A percentile compares a stretch with the other conserved stretches of the same genome.
Evolutionary conservation across 1,284 basidiomycete species (phyloP).

Genomic region (Ustilago bromivora): DNA sequence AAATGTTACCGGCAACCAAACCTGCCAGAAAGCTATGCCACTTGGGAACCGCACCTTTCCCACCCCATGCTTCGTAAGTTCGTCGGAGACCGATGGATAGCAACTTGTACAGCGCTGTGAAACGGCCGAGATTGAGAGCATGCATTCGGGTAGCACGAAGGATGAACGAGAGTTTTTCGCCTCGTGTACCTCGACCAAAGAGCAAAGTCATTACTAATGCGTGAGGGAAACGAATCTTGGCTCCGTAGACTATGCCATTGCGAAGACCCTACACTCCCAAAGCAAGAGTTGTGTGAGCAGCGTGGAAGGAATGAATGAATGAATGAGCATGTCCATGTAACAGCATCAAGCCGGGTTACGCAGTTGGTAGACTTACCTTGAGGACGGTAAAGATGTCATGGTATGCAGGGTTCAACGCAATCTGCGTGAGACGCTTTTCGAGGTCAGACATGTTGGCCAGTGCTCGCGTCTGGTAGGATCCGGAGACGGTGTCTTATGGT

Average conservation of each 20-base stretch:
- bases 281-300: not conserved
- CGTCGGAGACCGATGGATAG: constrained; percentile 84
- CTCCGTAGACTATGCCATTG: constrained; percentile 94
- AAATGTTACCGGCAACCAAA: constrained; percentile 87
- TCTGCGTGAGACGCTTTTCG: constrained; percentile 46
- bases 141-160: constrained; percentile 89
- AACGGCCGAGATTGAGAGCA: constrained; percentile 88
- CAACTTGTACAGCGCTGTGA: constrained; percentile 92
- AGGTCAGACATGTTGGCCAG: constrained; percentile 37
- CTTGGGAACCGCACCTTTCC: constrained; percentile 83
- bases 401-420: constrained; percentile 76
- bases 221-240: constrained; percentile 96
- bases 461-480: not conserved
- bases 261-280: constrained; percentile 75
- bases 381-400: constrained; percentile 91
- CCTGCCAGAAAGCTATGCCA: constrained; percentile 86
- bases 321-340: no score
- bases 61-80: constrained; percentile 74
- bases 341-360: no score
- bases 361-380: constrained; percentile 74
- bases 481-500: no score
- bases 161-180: constrained; percentile 77
- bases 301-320: not conserved
- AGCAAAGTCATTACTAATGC: constrained; percentile 97
- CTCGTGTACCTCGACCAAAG: constrained; percentile 73